These are phyloP conservation scores for Podospora pseudocomata DNA, from an alignment of 495 filamentous ascomycete genomes.

Conservation along the genomic window DNA sequence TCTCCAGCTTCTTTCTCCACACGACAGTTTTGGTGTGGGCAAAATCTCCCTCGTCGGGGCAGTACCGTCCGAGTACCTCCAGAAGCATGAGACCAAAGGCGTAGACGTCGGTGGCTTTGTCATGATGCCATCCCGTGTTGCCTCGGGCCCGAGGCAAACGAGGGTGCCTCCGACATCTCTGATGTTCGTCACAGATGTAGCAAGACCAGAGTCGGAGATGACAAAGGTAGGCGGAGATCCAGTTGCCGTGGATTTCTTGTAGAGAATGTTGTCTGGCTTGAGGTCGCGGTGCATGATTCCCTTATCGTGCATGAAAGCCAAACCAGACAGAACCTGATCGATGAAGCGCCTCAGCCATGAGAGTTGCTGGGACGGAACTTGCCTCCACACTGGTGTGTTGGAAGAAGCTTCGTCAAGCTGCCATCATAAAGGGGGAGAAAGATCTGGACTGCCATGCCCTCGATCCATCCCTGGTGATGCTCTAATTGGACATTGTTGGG, in stretches of 20 bases:
- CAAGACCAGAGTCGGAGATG: neutral
- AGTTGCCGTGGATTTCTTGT: neutral
- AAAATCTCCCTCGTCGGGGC: neutral
- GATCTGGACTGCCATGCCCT: neutral
- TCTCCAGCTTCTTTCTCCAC: neutral
- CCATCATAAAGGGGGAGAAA: neutral
- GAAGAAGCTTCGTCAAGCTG: neutral
- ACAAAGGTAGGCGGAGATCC: neutral
- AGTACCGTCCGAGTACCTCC: neutral
- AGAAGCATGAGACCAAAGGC: neutral
- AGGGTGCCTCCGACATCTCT: neutral
- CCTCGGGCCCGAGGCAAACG: neutral
- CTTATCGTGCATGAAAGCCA: neutral
- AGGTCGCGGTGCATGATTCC: neutral
- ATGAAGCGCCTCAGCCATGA: neutral
- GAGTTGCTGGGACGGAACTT: neutral
- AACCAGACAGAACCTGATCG: neutral
- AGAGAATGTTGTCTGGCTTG: neutral
- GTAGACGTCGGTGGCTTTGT: neutral
- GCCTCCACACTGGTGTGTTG: neutral
- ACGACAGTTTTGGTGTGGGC: neutral
- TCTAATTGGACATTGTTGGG: neutral
- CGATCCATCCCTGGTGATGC: neutral
- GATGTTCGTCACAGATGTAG: neutral
- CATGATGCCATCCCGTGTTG: neutral